phyloP scores from a whole-genome alignment of 345 rosid genomes.

The Arabis hirsuta region DNA sequence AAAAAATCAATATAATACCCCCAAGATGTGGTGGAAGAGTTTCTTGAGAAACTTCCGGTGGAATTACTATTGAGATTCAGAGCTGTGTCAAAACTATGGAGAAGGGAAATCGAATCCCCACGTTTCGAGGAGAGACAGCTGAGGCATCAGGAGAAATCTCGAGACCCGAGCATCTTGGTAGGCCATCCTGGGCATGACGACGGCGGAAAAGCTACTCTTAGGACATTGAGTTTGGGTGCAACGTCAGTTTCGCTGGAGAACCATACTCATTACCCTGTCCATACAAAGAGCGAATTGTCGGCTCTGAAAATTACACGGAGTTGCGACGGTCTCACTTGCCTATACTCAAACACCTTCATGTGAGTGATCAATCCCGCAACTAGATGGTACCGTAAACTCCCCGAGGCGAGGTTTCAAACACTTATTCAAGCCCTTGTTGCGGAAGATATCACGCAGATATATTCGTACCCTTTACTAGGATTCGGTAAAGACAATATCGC shows the following conservation, averaged over 20 bases:
- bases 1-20: too few species aligned
- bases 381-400: constrained; percentile 18
- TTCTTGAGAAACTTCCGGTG: constrained; percentile 23
- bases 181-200: neutral
- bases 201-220: neutral
- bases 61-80: constrained; percentile 6
- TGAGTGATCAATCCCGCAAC: constrained; percentile 21
- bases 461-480: neutral
- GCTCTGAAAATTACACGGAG: neutral
- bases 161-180: neutral
- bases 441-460: too few species aligned
- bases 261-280: neutral
- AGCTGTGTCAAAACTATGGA: constrained; percentile 13
- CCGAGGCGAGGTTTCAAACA: neutral
- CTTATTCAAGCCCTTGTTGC: too few species aligned
- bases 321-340: constrained; percentile 14
- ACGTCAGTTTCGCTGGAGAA: neutral
- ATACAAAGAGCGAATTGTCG: neutral
- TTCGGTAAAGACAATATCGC: constrained; percentile 23
- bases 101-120: neutral
- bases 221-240: constrained; percentile 8
- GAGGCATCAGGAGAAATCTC: neutral
- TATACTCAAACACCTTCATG: neutral
- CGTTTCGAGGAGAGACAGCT: constrained; percentile 7
- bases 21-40: constrained; percentile 9